Conservation (phyloP, 2,329 filamentous ascomycete genomes). For the Aspergillus flavus region DNA sequence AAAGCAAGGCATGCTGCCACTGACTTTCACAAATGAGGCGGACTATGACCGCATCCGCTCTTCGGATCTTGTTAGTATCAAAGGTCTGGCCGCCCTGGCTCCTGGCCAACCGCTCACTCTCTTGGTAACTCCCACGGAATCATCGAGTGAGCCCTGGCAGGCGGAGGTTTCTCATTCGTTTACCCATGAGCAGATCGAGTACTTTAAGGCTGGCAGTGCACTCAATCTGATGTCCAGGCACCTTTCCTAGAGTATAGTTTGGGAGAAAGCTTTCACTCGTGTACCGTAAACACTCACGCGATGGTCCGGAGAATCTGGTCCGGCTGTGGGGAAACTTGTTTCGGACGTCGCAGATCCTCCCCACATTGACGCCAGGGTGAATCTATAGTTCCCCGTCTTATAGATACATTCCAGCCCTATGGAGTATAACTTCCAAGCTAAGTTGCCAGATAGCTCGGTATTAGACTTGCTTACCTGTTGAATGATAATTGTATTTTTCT, state of each 20-base stretch:
- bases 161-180: background rate
- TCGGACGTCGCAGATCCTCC: background rate
- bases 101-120: background rate
- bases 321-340: background rate
- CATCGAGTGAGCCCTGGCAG: background rate
- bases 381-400: background rate
- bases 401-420: background rate
- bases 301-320: background rate
- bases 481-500: too few relatives aligned
- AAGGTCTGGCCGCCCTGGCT: too few relatives aligned
- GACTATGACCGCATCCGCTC: slow-evolving; percentile 62
- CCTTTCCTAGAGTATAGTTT: background rate
- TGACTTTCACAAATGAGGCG: slow-evolving; percentile 85
- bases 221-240: slow-evolving; percentile 88
- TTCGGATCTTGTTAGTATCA: background rate
- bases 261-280: background rate
- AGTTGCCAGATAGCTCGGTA: background rate
- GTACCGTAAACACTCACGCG: background rate
- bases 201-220: slow-evolving; percentile 98
- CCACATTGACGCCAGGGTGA: background rate
- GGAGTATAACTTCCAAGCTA: background rate
- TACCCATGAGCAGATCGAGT: slow-evolving; percentile 93
- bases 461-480: background rate
- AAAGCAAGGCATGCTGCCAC: slow-evolving; percentile 99
- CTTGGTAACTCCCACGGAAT: background rate